Conservation (phyloP, 805 yeast species). For the Candida silvatica region DNA sequence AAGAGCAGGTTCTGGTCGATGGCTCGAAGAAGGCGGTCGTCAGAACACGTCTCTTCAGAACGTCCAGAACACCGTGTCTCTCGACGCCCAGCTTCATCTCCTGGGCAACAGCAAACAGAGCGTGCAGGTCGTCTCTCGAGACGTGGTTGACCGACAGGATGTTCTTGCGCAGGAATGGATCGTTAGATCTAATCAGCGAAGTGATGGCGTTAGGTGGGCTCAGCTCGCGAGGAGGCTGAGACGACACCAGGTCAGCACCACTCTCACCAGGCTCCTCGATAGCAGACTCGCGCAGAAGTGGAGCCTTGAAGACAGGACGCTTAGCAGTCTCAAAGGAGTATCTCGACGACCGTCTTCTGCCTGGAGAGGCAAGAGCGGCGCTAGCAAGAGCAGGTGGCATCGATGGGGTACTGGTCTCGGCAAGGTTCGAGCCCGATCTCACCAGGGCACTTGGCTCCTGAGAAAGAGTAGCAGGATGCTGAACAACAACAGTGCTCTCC, state of each 20-base stretch:
- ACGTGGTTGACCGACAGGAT: slow-evolving; percentile 85
- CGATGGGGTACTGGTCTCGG: slow-evolving; percentile 1
- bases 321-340: slow-evolving; percentile 40
- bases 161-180: slow-evolving; percentile 85
- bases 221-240: slow-evolving; percentile 63
- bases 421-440: no score
- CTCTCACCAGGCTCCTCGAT: slow-evolving; percentile 33
- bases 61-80: slow-evolving; percentile 88
- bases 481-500: slow-evolving; percentile 38
- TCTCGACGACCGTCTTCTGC: slow-evolving; percentile 34
- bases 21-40: slow-evolving; percentile 98
- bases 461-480: slow-evolving; percentile 28
- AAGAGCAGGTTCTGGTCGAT: slow-evolving; percentile 92
- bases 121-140: slow-evolving; percentile 81
- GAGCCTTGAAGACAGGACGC: slow-evolving; percentile 24
- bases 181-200: slow-evolving; percentile 69
- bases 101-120: slow-evolving; percentile 93
- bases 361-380: slow-evolving; percentile 20
- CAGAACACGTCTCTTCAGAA: slow-evolving; percentile 82
- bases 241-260: slow-evolving; percentile 65
- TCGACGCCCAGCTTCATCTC: slow-evolving; percentile 96
- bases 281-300: slow-evolving; percentile 21
- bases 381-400: slow-evolving; percentile 20
- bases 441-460: slow-evolving; percentile 5
- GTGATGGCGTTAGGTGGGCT: slow-evolving; percentile 74